Evolutionary conservation across 1,284 basidiomycete species (phyloP).

Genomic region (Singerocomus inundabilis): DNA sequence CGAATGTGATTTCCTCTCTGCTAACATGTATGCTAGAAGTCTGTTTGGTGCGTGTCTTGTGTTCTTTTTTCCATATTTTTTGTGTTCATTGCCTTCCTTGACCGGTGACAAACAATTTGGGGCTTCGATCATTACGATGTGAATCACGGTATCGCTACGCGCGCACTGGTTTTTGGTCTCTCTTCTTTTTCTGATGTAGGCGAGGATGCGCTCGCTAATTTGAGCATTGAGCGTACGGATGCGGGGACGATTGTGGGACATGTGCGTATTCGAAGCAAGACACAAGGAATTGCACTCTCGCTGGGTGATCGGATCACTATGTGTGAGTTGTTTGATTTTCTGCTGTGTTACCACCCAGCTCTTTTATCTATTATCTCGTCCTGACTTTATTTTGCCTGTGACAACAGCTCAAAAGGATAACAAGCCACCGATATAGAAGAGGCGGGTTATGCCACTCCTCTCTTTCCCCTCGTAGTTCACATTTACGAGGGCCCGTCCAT

Average conservation of each 20-base stretch:
- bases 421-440: constrained; percentile 45
- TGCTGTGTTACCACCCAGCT: too few species aligned
- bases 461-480: too few species aligned
- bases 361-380: too few species aligned
- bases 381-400: too few species aligned
- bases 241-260: constrained; percentile 83
- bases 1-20: constrained; percentile 81
- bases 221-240: constrained; percentile 90
- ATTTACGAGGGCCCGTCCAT: too few species aligned
- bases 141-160: too few species aligned
- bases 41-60: constrained; percentile 57
- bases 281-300: constrained; percentile 92
- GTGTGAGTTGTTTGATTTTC: constrained; percentile 46
- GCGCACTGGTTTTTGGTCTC: too few species aligned
- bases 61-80: neutral
- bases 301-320: constrained; percentile 92
- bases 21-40: constrained; percentile 80
- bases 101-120: too few species aligned
- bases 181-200: constrained; percentile 41
- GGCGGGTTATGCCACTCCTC: too few species aligned
- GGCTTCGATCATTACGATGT: too few species aligned
- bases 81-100: too few species aligned
- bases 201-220: constrained; percentile 95
- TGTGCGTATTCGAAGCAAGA: constrained; percentile 91
- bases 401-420: constrained; percentile 53